Conservation (phyloP, 768 basidiomycete species). For the Sporobolomyces phaffii region DNA sequence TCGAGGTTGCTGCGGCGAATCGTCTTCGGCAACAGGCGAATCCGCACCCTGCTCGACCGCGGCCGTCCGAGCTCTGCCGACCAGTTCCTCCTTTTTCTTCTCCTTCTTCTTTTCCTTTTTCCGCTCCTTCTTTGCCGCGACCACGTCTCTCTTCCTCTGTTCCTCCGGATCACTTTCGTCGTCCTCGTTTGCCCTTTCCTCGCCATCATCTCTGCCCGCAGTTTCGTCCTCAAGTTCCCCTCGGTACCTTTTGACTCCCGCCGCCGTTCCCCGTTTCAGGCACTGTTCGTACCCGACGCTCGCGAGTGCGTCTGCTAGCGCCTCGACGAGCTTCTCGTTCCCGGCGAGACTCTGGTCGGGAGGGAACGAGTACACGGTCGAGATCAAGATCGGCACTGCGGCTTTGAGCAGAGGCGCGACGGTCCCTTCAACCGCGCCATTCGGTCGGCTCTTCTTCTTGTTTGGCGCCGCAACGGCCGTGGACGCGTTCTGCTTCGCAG, state of each 20-base stretch:
- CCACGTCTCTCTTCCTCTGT: not conserved
- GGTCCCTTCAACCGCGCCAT: no score
- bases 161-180: not conserved
- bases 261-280: not conserved
- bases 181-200: not conserved
- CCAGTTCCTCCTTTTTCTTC: not conserved
- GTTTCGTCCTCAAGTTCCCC: not conserved
- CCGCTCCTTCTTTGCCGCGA: not conserved
- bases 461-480: no score
- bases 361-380: slow-evolving; percentile 16
- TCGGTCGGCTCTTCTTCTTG: not conserved
- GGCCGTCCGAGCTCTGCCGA: not conserved
- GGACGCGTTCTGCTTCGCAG: not conserved
- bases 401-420: slow-evolving; percentile 2
- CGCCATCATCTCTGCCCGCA: not conserved
- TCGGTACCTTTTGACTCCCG: not conserved
- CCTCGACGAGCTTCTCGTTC: slow-evolving; percentile 2
- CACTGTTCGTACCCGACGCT: slow-evolving; percentile 5
- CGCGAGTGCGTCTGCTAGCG: slow-evolving; percentile 1
- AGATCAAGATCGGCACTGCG: slow-evolving; percentile 9
- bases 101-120: slow-evolving; percentile 10
- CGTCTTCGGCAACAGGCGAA: not conserved
- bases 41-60: not conserved
- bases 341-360: slow-evolving; percentile 1
- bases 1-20: slow-evolving; percentile 3